Percentiles rank a stretch among this genome's conserved stretches.
These are phyloP conservation scores for Epicoccum nigrum DNA, from an alignment of 2,329 filamentous ascomycete genomes.

Conservation along the genomic window DNA sequence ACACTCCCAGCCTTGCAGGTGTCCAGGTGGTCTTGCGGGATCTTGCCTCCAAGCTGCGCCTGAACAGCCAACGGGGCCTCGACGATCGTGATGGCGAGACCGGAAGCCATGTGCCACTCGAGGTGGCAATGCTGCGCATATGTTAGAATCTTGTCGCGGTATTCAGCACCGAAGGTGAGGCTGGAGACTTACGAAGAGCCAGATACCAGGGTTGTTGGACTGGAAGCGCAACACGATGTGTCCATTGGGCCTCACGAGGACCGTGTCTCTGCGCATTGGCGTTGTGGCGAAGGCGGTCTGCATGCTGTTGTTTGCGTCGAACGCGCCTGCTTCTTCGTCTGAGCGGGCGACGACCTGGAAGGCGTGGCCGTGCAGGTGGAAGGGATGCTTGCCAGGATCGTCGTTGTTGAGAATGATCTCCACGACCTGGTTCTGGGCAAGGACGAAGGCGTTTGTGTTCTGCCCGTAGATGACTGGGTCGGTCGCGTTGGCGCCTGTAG, in stretches of 20 bases:
- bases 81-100: constrained; percentile 59
- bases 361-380: constrained; percentile 68
- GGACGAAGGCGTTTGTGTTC: constrained; percentile 65
- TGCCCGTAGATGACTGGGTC: constrained; percentile 56
- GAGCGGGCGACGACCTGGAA: constrained; percentile 47
- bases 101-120: constrained; percentile 53
- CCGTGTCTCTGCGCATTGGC: constrained; percentile 59
- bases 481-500: constrained; percentile 58
- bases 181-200: constrained; percentile 31
- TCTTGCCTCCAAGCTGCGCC: constrained; percentile 54
- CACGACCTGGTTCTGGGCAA: constrained; percentile 70
- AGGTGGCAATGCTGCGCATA: constrained; percentile 31
- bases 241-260: constrained; percentile 61
- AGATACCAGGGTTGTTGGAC: constrained; percentile 56
- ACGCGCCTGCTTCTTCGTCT: constrained; percentile 50
- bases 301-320: constrained; percentile 52
- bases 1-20: constrained; percentile 62
- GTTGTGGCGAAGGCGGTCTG: constrained; percentile 31
- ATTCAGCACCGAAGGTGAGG: neutral
- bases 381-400: constrained; percentile 70
- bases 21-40: constrained; percentile 68
- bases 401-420: constrained; percentile 80
- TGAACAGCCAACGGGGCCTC: constrained; percentile 65
- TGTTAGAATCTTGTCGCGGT: neutral
- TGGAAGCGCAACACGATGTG: constrained; percentile 62